A percentile compares a stretch with the other conserved stretches of the same genome.
These are phyloP conservation scores for Wallacemonas rigidus DNA, from an alignment of 208 protist species.

Conservation along the genomic window DNA sequence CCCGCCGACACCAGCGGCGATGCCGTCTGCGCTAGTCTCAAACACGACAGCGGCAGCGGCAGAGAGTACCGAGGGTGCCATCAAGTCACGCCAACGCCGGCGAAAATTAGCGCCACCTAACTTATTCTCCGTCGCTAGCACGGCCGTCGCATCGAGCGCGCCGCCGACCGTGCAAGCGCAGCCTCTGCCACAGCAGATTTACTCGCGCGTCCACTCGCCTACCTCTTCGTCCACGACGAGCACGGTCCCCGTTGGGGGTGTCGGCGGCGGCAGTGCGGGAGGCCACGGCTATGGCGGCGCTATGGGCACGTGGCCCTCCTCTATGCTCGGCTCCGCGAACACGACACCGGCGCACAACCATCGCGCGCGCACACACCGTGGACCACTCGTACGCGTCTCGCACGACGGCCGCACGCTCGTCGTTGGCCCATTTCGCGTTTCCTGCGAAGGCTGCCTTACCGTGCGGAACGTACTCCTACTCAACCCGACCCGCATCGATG, in stretches of 20 bases:
- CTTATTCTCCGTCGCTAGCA: background rate
- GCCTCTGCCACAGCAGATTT: background rate
- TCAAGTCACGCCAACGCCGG: background rate
- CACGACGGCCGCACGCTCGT: conserved; percentile 58
- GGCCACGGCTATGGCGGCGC: background rate
- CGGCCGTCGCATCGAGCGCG: background rate
- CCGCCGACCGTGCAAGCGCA: background rate
- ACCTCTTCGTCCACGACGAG: background rate
- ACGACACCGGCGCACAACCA: background rate
- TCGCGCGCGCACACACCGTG: conserved; percentile 2
- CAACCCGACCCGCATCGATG: conserved; percentile 49
- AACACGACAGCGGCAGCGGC: background rate
- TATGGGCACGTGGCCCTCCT: background rate
- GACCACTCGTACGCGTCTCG: conserved; percentile 51
- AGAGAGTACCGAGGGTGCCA: background rate
- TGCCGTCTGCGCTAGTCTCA: too few species aligned
- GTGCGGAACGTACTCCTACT: conserved; percentile 83
- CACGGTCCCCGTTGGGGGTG: background rate
- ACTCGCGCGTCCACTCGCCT: background rate
- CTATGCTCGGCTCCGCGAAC: background rate
- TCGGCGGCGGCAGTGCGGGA: background rate
- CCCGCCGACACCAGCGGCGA: too few species aligned
- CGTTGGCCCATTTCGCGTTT: conserved; percentile 80
- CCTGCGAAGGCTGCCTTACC: conserved; percentile 68
- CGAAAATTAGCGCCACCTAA: background rate